Base-by-base conservation (phyloP, 1,284 basidiomycete genomes). In the Vanrija humicola region DNA sequence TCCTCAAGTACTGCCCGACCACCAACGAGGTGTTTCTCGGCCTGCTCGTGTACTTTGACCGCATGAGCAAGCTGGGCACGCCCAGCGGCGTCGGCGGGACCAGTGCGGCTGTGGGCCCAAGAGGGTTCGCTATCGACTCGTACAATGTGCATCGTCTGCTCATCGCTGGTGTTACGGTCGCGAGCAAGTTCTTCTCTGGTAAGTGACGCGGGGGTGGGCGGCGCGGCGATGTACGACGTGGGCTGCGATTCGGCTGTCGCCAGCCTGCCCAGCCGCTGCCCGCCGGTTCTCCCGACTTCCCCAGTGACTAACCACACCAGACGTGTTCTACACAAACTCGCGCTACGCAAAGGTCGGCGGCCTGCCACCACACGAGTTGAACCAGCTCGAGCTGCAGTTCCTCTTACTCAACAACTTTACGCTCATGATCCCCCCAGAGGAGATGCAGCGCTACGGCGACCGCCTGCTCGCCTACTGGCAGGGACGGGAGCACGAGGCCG, bases 291-390 rank as follows among this genome's bases (percentile, higher is more conserved):
- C 8, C 19, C 38, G 46, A 18, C 38, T 12, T 25, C 14, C 19
- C 38, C 40, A 18, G 38, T 28, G 18, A 49, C 38, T 34, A 19
- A 39, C 19, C 28, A n/a, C 25, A 34, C 14, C 59, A 77, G 95
- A 98, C 74, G 93, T 98, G 10, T 98, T 98, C 70, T 98, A 98
- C 78, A 98, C 95, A n/a, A 98, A 98, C 70, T 97, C 94, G 28
- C 83, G 95, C 38, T 98, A 98, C 73, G 95, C 95, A 55, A 98
- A 98, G 84, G 93, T 94, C 59, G 95, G 95, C 52, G 95, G 95
- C 23, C 82, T 98, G 2, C 95, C 95, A 0, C 86, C 94, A 53
- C 82, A 88, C 50, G 95, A 98, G 76, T 84, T 98, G 46, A 98
- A 98, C 73, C 91, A 95, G 71, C 86, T 98, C 51, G 95, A 98